phyloP scores from a whole-genome alignment of 164 flowering plant genomes.

The Nymphaea colorata region DNA sequence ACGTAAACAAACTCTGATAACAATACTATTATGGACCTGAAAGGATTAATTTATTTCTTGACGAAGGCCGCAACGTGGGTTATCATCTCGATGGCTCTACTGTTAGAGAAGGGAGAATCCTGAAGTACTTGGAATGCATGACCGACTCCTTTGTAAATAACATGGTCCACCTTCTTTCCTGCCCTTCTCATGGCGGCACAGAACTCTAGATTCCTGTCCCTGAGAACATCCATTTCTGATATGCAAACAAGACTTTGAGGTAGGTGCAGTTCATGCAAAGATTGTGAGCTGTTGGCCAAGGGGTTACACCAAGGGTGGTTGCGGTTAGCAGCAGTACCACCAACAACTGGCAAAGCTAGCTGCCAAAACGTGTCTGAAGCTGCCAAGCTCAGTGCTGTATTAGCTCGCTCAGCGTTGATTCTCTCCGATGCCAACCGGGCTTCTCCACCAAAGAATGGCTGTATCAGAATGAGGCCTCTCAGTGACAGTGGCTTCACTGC shows the following conservation, averaged over 20 bases:
- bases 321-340: constrained; percentile 19
- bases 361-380: constrained; percentile 40
- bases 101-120: constrained; percentile 22
- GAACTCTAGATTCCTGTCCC: constrained; percentile 37
- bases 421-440: constrained; percentile 30
- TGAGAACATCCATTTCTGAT: constrained; percentile 41
- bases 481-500: constrained; percentile 11
- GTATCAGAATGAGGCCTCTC: constrained; percentile 30
- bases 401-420: constrained; percentile 18
- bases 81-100: constrained; percentile 29
- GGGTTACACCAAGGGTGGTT: constrained; percentile 51
- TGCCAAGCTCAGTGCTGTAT: constrained; percentile 26
- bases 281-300: constrained; percentile 4
- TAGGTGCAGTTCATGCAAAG: constrained; percentile 12
- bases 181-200: constrained; percentile 23
- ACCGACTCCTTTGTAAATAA: constrained; percentile 35
- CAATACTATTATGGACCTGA: too few species aligned
- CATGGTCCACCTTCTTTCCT: constrained; percentile 28
- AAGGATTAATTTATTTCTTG: not conserved
- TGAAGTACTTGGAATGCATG: constrained; percentile 48
- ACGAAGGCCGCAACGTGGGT: constrained; percentile 28
- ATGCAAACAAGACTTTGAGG: constrained; percentile 27
- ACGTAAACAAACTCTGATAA: too few species aligned
- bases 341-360: constrained; percentile 20
- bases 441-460: constrained; percentile 57